Base-by-base conservation (phyloP, 371 early-diverging fungal species). In the Dichotomocladium elegans region DNA sequence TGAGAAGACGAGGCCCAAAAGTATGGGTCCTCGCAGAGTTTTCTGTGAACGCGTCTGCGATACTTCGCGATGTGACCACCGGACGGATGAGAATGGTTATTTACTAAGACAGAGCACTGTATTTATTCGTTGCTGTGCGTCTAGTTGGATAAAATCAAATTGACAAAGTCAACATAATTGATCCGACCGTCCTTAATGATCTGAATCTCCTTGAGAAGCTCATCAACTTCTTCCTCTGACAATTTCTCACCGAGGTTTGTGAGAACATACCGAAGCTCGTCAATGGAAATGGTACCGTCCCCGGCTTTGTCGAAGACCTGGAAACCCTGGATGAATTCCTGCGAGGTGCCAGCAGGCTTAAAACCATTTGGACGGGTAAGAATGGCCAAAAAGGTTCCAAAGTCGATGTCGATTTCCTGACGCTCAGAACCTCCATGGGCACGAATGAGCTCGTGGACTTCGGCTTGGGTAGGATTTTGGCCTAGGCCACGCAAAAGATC, bases 241-340 rank as follows among this genome's bases (percentile, higher is more conserved):
- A 95, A 78, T 60, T 94, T 92, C 69, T 96, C 96, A 61, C 96
- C 98, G 55, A 97, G 81, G 77, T 85, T 91, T 48, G 94, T 95
- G 70, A 97, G 82, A 21, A 96, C 95, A 72, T 95, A 92, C 47
- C 93, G 87, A 31, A 97, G 85, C 76, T 97, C 98, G 49, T 87
- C 92, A 34, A 88, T 89, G 51, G 90, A 83, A 61, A 97, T 96
- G 69, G 82, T 90, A 26, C 96, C 96, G 55, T 90, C 90, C 55
- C 88, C 87, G 55, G 95, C 92, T 78, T 92, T 92, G 80, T 97
- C 98, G 83, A 97, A 96, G 44, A 97, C 94, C 72, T 91, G 92
- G 88, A 96, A 97, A 5, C 92, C 96, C 67, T 93, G 93, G 57
- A 93, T 87, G 61, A 95, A 92, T 70, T 96, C 98, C 67, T 91